These are phyloP conservation scores for Nothophaeocryptopus gaeumannii DNA, from an alignment of 2,329 filamentous ascomycete species.

Conservation along the genomic window DNA sequence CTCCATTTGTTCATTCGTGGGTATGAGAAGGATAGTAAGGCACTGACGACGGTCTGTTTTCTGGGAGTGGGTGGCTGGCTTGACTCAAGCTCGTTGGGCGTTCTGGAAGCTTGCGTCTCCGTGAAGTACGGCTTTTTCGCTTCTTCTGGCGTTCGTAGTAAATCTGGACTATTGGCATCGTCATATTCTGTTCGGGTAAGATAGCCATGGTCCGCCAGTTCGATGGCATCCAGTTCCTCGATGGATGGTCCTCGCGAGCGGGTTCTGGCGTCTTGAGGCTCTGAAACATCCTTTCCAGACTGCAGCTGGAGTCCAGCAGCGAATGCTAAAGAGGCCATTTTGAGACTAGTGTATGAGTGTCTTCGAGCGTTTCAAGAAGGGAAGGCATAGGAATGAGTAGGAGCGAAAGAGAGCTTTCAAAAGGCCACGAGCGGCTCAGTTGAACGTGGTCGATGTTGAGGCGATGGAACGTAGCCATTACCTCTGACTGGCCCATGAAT, in stretches of 20 bases:
- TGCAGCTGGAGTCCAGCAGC: conserved; percentile 14
- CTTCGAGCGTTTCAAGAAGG: no score
- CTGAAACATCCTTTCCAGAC: not conserved
- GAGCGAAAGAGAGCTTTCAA: no score
- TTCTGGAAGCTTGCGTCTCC: conserved; percentile 34
- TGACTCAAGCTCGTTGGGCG: conserved; percentile 50
- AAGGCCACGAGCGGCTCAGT: no score
- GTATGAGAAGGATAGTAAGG: conserved; percentile 57
- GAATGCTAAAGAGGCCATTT: conserved; percentile 14
- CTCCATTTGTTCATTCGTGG: conserved; percentile 67
- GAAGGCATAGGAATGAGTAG: no score
- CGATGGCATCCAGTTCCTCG: conserved; percentile 28
- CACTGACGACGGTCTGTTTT: conserved; percentile 42
- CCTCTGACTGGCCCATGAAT: no score
- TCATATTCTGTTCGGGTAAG: conserved; percentile 2
- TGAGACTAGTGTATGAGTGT: not conserved
- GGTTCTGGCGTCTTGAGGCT: conserved; percentile 6
- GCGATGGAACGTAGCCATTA: no score
- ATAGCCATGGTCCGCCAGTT: conserved; percentile 24
- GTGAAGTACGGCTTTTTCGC: conserved; percentile 5
- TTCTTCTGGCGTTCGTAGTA: conserved; percentile 13
- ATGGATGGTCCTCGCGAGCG: conserved; percentile 20
- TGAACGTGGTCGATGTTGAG: no score
- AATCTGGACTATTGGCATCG: conserved; percentile 1
- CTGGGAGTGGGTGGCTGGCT: conserved; percentile 53